phyloP scores from a whole-genome alignment of 2,329 filamentous ascomycete genomes.

The Aspergillus flavus region DNA sequence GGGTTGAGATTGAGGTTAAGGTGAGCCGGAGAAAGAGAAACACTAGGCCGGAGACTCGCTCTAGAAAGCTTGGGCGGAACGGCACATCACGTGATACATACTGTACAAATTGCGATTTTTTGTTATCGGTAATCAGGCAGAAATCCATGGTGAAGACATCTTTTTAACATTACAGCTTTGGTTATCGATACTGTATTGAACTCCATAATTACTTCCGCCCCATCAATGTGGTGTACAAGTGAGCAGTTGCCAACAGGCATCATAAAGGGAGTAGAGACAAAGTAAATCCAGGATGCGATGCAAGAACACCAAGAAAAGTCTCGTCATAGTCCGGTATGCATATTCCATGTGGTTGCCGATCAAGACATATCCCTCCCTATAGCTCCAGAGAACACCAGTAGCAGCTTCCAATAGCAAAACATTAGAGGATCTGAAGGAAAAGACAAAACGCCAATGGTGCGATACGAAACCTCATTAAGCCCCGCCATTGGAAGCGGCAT shows the following conservation, averaged over 20 bases:
- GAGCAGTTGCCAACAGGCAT: constrained; percentile 4
- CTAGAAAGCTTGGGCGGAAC: neutral
- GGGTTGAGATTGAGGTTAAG: neutral
- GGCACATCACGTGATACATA: constrained; percentile 2
- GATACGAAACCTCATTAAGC: constrained; percentile 21
- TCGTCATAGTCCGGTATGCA: constrained; percentile 33
- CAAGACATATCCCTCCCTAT: constrained; percentile 23
- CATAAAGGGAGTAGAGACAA: constrained; percentile 9
- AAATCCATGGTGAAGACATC: neutral
- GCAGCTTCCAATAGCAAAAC: constrained; percentile 20
- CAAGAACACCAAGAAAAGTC: constrained; percentile 24
- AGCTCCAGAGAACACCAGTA: constrained; percentile 30
- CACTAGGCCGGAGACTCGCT: neutral
- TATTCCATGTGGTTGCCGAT: constrained; percentile 24
- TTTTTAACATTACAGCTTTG: neutral
- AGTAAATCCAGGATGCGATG: constrained; percentile 18
- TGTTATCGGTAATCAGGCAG: too few species aligned
- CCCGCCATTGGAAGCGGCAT: constrained; percentile 23
- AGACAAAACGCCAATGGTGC: constrained; percentile 12
- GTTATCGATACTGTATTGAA: neutral
- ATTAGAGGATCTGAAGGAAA: constrained; percentile 16
- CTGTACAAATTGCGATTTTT: neutral
- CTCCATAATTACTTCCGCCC: neutral
- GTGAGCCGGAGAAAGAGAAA: constrained; percentile 1
- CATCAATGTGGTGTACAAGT: neutral